Evolutionary conservation across 2,329 filamentous ascomycete genomes (phyloP).

Genomic region (Botryosphaeria agaves): DNA sequence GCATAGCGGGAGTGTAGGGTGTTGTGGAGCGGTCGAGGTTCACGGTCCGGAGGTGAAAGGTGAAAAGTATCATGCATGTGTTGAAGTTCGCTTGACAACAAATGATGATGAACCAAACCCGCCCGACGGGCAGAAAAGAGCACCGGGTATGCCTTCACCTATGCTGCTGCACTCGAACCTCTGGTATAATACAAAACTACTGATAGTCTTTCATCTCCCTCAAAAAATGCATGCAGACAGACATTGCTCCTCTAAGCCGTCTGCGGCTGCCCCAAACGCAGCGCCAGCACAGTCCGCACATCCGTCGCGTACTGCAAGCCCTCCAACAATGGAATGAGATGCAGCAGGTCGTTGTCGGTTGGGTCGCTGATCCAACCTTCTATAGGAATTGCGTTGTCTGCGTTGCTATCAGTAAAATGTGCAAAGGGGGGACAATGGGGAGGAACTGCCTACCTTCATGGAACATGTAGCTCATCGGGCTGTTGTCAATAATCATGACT

Average conservation of each 20-base stretch:
- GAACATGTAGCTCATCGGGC: slow-evolving; percentile 94
- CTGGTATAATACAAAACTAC: too few species aligned
- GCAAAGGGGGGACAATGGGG: background rate
- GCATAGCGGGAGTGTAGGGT: too few species aligned
- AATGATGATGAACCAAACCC: too few species aligned
- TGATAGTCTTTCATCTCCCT: too few species aligned
- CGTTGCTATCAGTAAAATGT: background rate
- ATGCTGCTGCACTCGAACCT: too few species aligned
- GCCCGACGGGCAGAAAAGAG: too few species aligned
- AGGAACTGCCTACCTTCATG: slow-evolving; percentile 56
- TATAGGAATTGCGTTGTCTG: slow-evolving; percentile 97
- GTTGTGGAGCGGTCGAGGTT: too few species aligned
- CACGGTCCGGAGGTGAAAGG: too few species aligned
- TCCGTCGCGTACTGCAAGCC: slow-evolving; percentile 94
- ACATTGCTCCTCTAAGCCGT: slow-evolving; percentile 9
- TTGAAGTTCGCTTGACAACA: too few species aligned
- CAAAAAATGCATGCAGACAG: too few species aligned
- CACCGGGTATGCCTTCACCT: too few species aligned
- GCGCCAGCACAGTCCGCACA: slow-evolving; percentile 73
- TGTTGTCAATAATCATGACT: slow-evolving; percentile 98
- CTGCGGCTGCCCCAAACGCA: slow-evolving; percentile 61
- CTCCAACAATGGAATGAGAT: slow-evolving; percentile 82
- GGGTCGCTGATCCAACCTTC: slow-evolving; percentile 99
- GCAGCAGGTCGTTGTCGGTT: slow-evolving; percentile 86
- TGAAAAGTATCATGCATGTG: too few species aligned